Base-by-base conservation (phyloP, 2,329 filamentous ascomycete species). In the Colletotrichum sp. region DNA sequence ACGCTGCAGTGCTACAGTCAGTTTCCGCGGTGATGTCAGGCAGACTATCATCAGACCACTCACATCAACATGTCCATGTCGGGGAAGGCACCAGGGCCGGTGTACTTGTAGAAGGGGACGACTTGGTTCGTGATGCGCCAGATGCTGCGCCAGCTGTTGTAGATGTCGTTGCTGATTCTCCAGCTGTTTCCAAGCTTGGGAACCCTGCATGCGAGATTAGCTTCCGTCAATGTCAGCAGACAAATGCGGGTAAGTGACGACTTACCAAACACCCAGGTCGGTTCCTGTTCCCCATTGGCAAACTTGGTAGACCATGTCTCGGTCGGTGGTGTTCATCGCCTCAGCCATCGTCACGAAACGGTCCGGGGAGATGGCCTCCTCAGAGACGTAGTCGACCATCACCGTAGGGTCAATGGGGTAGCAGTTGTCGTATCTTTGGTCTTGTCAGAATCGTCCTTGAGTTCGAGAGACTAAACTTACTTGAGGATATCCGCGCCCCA, bases 91-190 rank as follows among this genome's bases (percentile, higher is more conserved):
- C 89, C 89, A 0, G 85, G 83, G 0, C 81, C 83, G 1, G 88
- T 88, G 57, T 87, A 84, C 49, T 82, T 83, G 8, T 85, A 84
- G 71, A 88, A 87, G 2, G 88, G 88, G 0, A 88, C 87, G 3
- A 86, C 88, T 73, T 91, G 87, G 77, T 91, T 90, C 15, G 87
- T 83, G 16, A 89, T 90, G 1, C 89, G 85, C 84, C 86, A 90
- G 60, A 90, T 87, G 44, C 85, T 86, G 26, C 86, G 83, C 89
- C 89, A 91, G 16, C 83, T 83, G 52, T 88, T 87, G 71, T 87
- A 88, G 68, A 90, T 90, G 77, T 90, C 89, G 75, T 90, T 90
- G 70, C 87, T 88, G 72, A 90, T 90, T 57, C 89, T 82, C 85
- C 88, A 90, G 0, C 85, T 84, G 60, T 89, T 87, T 2, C 87